Conservation (phyloP, 78 protist genomes). For the Dictyostelium brefeldianum region DNA sequence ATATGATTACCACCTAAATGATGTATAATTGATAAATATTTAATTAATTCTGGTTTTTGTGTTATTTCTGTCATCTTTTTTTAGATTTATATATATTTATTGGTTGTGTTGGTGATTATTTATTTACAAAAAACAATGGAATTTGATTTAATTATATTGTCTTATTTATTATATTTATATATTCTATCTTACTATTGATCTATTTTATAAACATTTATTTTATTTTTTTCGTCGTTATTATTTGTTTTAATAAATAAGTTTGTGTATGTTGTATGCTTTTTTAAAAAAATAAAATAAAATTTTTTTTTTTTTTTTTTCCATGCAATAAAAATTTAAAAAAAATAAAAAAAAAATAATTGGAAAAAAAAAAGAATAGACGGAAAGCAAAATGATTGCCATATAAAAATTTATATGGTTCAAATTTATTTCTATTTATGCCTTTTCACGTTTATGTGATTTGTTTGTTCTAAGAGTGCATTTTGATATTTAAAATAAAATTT, state of each 20-base stretch:
- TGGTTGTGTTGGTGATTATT: background rate
- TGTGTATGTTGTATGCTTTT: background rate
- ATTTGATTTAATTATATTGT: background rate
- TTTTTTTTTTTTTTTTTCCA: no score
- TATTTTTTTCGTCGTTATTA: background rate
- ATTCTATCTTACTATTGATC: background rate
- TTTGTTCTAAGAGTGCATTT: no score
- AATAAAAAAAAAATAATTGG: background rate
- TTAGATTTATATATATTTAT: background rate
- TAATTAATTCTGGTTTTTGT: conserved; percentile 30
- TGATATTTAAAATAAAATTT: no score
- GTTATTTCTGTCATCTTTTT: background rate
- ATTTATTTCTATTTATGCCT: no score
- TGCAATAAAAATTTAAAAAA: background rate
- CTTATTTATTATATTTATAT: background rate
- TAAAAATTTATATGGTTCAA: no score
- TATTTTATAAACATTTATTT: background rate
- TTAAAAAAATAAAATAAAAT: background rate
- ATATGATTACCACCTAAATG: conserved; percentile 49
- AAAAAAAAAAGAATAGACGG: no score
- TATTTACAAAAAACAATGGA: no score
- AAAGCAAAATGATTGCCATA: no score
- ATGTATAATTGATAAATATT: conserved; percentile 32
- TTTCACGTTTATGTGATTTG: no score
- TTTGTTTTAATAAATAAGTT: no score